Evolutionary conservation across 768 basidiomycete species (phyloP), one percentile per base, ranked within the genome.

Genomic region (Termitomyces eurrhizus): DNA sequence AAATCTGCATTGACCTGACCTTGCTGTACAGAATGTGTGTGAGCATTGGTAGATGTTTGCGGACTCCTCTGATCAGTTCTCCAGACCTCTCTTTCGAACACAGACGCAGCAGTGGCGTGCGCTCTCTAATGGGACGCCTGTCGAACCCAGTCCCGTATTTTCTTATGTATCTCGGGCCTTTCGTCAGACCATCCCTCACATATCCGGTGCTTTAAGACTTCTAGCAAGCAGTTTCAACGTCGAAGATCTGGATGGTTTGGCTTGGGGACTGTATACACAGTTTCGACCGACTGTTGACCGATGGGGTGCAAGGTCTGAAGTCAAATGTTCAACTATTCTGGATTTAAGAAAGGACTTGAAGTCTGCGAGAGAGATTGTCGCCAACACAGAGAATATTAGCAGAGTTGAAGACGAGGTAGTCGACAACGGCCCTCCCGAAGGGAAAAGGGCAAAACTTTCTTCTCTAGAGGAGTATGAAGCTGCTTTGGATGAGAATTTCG

Each of bases 231-330:
- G 83, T 62, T 91, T 83, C 65, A 62, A 76, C 8, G 76, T 82
- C 0, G 69, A 79, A 49, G 85, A 89, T 54, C 77, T 93, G 21
- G 89, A 88, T 67, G 70, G 69, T 51, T 75, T 79, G 58, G 96
- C 89, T 9, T 95, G 90, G 77, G 74, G 80, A 21, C 77, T 98
- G 46, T 98, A 98, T 70, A 83, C 86, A 29, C 88, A 91, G 18
- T 97, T 98, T 72, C 86, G 95, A 60, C 95, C 95, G 11, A 78
- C 79, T 13, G 87, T 86, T 0, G 85, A 85, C 32, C 86, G 84
- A 29, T 98, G 95, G 95, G 95, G 95, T 6, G 83, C 88, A 70
- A 81, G 84, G 58, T 90, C 87, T 3, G 86, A 92, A 65, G 76
- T 97, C 32, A 79, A 79, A 41, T 92, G 90, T 67, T 78, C 79